phyloP scores from a whole-genome alignment of 129 eudicot genomes.

The Lonicera japonica region DNA sequence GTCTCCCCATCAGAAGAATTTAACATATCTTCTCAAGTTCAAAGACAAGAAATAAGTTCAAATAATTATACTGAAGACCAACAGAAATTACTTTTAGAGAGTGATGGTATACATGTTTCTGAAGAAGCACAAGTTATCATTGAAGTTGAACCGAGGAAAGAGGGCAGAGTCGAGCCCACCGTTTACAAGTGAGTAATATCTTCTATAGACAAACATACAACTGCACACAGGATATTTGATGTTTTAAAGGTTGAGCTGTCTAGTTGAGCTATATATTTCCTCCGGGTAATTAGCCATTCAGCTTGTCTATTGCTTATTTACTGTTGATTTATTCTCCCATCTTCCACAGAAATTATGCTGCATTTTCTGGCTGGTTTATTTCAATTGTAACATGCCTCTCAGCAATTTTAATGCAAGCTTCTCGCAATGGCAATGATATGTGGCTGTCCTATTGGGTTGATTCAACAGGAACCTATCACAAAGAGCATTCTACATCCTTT shows the following conservation, averaged over 20 bases:
- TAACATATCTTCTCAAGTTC: constrained; percentile 22
- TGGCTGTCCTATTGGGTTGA: constrained; percentile 96
- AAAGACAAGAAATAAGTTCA: constrained; percentile 19
- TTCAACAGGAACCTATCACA: constrained; percentile 35
- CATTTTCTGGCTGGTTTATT: constrained; percentile 77
- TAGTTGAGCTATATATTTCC: constrained; percentile 3
- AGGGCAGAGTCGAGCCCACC: constrained; percentile 76
- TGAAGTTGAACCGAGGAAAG: constrained; percentile 71
- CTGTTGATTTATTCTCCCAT: constrained; percentile 9
- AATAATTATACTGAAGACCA: constrained; percentile 15
- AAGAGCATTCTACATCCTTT: constrained; percentile 45
- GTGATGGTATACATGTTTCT: constrained; percentile 29
- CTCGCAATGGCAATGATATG: constrained; percentile 92
- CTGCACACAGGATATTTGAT: neutral
- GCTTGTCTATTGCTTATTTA: neutral
- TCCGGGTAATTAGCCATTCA: constrained; percentile 2
- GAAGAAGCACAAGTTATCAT: constrained; percentile 30
- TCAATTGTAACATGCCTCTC: constrained; percentile 61
- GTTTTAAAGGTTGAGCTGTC: neutral
- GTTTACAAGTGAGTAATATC: constrained; percentile 62
- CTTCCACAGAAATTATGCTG: constrained; percentile 73
- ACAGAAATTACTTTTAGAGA: constrained; percentile 23
- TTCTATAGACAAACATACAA: neutral
- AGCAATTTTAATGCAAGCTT: constrained; percentile 89
- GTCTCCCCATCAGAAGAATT: constrained; percentile 30